Percentiles rank a stretch among this genome's conserved stretches.
Conservation (phyloP, 169 alveolate genomes). For the Haemoproteus tartakovskyi region DNA sequence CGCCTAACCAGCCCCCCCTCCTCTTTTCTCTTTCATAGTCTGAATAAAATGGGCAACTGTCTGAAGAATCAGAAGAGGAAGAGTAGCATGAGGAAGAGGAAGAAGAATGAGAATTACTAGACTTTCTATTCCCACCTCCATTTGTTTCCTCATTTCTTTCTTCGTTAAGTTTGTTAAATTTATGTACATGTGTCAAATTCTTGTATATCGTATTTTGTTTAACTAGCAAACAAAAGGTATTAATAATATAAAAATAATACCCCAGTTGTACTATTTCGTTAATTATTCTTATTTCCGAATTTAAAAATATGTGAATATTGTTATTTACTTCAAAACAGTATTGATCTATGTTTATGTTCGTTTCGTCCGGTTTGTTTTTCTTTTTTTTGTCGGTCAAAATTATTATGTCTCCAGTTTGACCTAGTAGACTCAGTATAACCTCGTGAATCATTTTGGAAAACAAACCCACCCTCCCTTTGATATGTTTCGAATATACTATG, state of each 20-base stretch:
- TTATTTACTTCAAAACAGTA: constrained; percentile 67
- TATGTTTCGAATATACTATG: too few relatives aligned
- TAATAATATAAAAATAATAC: constrained; percentile 57
- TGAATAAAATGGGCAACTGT: not conserved
- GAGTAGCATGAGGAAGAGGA: not conserved
- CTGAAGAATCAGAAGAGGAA: not conserved
- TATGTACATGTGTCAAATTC: constrained; percentile 58
- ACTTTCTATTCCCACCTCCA: constrained; percentile 2
- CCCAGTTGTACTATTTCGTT: constrained; percentile 66
- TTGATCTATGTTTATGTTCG: constrained; percentile 55
- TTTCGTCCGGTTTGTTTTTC: constrained; percentile 43
- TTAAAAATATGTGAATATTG: constrained; percentile 67
- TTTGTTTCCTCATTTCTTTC: not conserved
- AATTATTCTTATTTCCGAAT: constrained; percentile 63
- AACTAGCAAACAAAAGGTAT: constrained; percentile 46
- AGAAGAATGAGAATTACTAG: constrained; percentile 10
- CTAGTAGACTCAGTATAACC: constrained; percentile 71
- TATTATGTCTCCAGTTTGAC: constrained; percentile 73
- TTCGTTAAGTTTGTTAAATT: constrained; percentile 47
- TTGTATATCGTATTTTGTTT: constrained; percentile 54
- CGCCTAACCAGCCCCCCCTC: too few relatives aligned
- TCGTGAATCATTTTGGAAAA: constrained; percentile 78
- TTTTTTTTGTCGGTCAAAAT: constrained; percentile 37
- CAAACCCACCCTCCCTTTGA: too few relatives aligned
- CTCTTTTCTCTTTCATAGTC: not conserved